These are phyloP conservation scores for Aspergillus heteromorphus DNA, from an alignment of 495 filamentous ascomycete species.

Conservation along the genomic window DNA sequence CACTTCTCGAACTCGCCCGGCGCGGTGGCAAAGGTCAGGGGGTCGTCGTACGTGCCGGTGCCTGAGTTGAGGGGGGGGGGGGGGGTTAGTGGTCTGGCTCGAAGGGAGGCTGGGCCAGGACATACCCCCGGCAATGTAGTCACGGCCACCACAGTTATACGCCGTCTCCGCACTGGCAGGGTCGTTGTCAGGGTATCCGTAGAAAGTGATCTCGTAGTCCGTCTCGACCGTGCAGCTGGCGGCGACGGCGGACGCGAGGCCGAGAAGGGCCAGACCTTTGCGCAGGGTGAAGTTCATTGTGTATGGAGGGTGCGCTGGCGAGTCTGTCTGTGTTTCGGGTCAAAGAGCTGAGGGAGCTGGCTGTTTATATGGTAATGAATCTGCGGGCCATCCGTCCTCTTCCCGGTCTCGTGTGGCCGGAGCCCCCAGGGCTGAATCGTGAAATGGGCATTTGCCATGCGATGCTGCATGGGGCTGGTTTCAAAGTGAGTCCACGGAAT, in stretches of 20 bases:
- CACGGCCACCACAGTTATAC: constrained; percentile 31
- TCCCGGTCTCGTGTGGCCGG: no score
- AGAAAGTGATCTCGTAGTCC: constrained; percentile 21
- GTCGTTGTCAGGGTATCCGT: constrained; percentile 41
- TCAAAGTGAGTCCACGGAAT: no score
- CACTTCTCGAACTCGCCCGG: constrained; percentile 34
- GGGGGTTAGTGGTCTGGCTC: background rate
- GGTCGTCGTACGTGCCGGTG: constrained; percentile 39
- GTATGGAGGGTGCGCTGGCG: no score
- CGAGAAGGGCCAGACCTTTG: background rate
- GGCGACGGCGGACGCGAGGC: background rate
- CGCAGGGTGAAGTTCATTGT: background rate
- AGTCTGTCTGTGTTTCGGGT: no score
- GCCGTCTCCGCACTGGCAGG: constrained; percentile 37
- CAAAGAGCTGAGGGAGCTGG: no score
- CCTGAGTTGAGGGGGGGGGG: constrained; percentile 9
- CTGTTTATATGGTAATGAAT: no score
- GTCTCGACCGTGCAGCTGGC: background rate
- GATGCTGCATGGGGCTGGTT: no score
- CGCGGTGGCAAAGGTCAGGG: constrained; percentile 42
- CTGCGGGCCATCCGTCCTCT: no score
- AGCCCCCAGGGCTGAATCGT: no score
- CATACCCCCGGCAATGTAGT: constrained; percentile 20
- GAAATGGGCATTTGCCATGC: no score
- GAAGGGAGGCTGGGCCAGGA: background rate